Conservation (phyloP, 352 stramenopile genomes). For the Phytopythium kandeliae region DNA sequence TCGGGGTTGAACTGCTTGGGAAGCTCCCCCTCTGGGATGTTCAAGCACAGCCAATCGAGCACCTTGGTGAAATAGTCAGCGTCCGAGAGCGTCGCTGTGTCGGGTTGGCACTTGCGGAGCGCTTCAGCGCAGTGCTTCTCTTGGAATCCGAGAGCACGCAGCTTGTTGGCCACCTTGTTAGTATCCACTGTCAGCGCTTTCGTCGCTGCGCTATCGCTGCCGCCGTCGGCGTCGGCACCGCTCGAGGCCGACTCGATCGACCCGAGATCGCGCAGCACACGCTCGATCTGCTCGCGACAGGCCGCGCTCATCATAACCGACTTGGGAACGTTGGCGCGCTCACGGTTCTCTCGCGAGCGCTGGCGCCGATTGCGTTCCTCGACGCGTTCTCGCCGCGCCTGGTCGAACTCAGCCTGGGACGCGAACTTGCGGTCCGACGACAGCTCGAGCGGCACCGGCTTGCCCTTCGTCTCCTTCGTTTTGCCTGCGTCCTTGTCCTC, state of each 20-base stretch:
- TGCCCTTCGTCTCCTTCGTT: slow-evolving; percentile 11
- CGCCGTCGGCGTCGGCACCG: slow-evolving; percentile 1
- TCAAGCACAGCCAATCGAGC: slow-evolving; percentile 80
- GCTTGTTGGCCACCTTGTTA: slow-evolving; percentile 13
- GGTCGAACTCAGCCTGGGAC: slow-evolving; percentile 64
- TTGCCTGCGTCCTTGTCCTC: slow-evolving; percentile 15
- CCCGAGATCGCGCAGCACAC: slow-evolving; percentile 53
- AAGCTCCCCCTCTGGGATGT: slow-evolving; percentile 66
- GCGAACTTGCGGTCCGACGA: slow-evolving; percentile 75
- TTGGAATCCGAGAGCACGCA: slow-evolving; percentile 57
- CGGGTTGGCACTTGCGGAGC: slow-evolving; percentile 17
- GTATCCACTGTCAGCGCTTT: not conserved
- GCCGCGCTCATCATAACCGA: slow-evolving; percentile 89
- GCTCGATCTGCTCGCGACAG: slow-evolving; percentile 86
- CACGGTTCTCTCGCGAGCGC: slow-evolving; percentile 86
- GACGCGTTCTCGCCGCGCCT: slow-evolving; percentile 36
- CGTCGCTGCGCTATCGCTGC: slow-evolving; percentile 2
- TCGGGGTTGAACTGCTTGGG: slow-evolving; percentile 83
- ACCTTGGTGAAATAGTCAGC: slow-evolving; percentile 33
- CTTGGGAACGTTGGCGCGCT: slow-evolving; percentile 87
- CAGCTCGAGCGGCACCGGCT: slow-evolving; percentile 24
- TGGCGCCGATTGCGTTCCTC: slow-evolving; percentile 74
- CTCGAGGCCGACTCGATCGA: slow-evolving; percentile 11
- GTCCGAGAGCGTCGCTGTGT: slow-evolving; percentile 17
- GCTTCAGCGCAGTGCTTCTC: slow-evolving; percentile 40